phyloP scores from a whole-genome alignment of 2,329 filamentous ascomycete species.

The Knoxdaviesia proteae region DNA sequence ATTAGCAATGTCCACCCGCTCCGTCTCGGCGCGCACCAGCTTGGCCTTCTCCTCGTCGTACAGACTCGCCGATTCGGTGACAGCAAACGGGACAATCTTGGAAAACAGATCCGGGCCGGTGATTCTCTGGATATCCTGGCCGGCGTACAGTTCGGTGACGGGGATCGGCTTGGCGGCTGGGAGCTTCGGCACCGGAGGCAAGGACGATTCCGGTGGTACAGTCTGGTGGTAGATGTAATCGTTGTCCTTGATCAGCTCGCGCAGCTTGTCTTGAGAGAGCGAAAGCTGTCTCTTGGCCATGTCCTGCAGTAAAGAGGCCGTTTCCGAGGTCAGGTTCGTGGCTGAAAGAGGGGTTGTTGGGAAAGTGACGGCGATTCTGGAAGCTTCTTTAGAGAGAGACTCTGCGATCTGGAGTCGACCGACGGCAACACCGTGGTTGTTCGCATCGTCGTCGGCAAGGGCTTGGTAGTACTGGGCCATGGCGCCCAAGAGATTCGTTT shows the following conservation, averaged over 20 bases:
- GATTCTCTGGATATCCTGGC: conserved; percentile 90
- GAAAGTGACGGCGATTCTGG: conserved; percentile 56
- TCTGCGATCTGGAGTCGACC: conserved; percentile 69
- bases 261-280: conserved; percentile 61
- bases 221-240: conserved; percentile 96
- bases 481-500: conserved; percentile 64
- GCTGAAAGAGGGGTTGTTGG: conserved; percentile 58
- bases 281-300: conserved; percentile 66
- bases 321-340: conserved; percentile 69
- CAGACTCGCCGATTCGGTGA: conserved; percentile 88
- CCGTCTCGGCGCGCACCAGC: conserved; percentile 76
- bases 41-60: conserved; percentile 99
- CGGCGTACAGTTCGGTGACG: conserved; percentile 87
- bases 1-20: conserved; percentile 80
- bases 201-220: conserved; percentile 65
- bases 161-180: conserved; percentile 94
- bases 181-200: conserved; percentile 69
- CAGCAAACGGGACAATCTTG: conserved; percentile 86
- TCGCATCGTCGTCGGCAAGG: conserved; percentile 71
- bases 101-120: conserved; percentile 94
- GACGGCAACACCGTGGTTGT: conserved; percentile 69
- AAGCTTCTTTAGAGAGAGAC: conserved; percentile 55
- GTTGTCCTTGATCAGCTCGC: conserved; percentile 69
- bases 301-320: conserved; percentile 52
- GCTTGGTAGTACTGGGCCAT: conserved; percentile 89